Evolutionary conservation across 148 eudicot genomes (phyloP).

Genomic region (Rheum nobile): DNA sequence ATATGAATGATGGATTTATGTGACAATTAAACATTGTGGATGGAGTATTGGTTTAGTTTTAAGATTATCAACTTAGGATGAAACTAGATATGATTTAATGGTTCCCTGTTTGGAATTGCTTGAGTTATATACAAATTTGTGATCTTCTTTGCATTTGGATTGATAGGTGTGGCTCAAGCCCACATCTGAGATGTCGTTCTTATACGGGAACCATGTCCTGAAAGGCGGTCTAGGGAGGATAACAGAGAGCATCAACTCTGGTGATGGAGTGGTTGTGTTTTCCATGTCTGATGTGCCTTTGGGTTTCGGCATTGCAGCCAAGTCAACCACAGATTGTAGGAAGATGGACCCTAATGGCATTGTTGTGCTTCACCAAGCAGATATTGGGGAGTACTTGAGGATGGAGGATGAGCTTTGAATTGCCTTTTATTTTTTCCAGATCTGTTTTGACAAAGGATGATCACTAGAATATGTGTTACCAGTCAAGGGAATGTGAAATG

Average conservation of each 20-base stretch:
- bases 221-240: conserved; percentile 89
- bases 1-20: neutral
- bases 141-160: neutral
- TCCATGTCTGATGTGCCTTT: conserved; percentile 87
- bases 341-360: conserved; percentile 82
- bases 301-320: conserved; percentile 78
- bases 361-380: conserved; percentile 78
- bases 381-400: conserved; percentile 87
- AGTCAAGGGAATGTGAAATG: neutral
- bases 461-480: neutral
- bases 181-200: conserved; percentile 76
- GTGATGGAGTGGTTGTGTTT: conserved; percentile 81
- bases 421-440: neutral
- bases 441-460: neutral
- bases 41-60: neutral
- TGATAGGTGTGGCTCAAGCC: conserved; percentile 73
- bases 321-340: conserved; percentile 61
- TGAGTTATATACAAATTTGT: neutral
- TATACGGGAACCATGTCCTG: conserved; percentile 80
- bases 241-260: conserved; percentile 59
- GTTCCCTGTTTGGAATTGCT: neutral
- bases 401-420: conserved; percentile 78
- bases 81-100: neutral
- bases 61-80: neutral
- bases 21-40: neutral